Conservation (phyloP, 768 basidiomycete genomes). For the Macrolepiota dolichaula region DNA sequence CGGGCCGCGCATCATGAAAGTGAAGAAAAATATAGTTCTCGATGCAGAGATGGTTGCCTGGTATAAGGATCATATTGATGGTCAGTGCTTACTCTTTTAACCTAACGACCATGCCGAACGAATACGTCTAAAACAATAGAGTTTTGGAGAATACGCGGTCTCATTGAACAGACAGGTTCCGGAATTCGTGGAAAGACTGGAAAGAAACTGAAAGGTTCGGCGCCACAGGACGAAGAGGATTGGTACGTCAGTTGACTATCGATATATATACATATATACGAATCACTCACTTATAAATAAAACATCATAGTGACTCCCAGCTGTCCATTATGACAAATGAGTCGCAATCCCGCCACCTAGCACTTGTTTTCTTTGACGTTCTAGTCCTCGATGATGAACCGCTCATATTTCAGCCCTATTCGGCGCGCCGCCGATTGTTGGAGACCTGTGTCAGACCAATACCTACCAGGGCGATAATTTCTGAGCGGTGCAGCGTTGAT, state of each 20-base stretch:
- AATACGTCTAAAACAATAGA: constrained; percentile 36
- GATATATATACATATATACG: too few species aligned
- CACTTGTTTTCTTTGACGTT: constrained; percentile 86
- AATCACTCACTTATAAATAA: not conserved
- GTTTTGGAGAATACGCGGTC: constrained; percentile 68
- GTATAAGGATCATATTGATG: constrained; percentile 67
- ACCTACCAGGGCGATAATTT: constrained; percentile 64
- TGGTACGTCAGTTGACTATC: constrained; percentile 1
- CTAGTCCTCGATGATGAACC: constrained; percentile 63
- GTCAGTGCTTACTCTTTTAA: constrained; percentile 34
- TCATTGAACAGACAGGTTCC: constrained; percentile 55
- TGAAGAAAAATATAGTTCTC: constrained; percentile 42
- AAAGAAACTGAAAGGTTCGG: constrained; percentile 17
- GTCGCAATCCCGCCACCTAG: constrained; percentile 52
- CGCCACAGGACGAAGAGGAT: constrained; percentile 17
- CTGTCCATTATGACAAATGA: constrained; percentile 27
- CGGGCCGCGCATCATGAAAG: constrained; percentile 8
- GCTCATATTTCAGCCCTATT: constrained; percentile 55
- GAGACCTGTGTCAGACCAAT: constrained; percentile 50
- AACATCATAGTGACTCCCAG: constrained; percentile 21
- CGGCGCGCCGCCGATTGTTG: constrained; percentile 54
- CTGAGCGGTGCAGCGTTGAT: constrained; percentile 50
- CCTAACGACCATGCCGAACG: not conserved
- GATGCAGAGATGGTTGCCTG: constrained; percentile 94
- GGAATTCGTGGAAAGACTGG: constrained; percentile 38